These are phyloP conservation scores for Paramyrothecium roridum DNA, from an alignment of 2,329 filamentous ascomycete genomes.

Conservation along the genomic window DNA sequence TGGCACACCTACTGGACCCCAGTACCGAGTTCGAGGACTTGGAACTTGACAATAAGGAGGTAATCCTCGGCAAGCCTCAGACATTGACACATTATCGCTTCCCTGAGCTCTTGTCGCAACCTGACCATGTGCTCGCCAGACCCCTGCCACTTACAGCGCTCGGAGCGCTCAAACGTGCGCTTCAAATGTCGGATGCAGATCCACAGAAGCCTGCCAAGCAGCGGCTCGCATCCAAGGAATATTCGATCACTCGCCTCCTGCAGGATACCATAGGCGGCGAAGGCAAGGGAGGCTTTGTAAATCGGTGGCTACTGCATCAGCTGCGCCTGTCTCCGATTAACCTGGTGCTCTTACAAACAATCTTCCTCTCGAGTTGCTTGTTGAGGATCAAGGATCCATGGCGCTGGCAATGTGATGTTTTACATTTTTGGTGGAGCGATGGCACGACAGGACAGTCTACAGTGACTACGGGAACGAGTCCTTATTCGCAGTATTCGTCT, in stretches of 20 bases:
- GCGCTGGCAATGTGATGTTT: slow-evolving; percentile 34
- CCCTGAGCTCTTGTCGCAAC: slow-evolving; percentile 45
- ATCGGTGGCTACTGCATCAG: slow-evolving; percentile 50
- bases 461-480: slow-evolving; percentile 12
- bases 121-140: slow-evolving; percentile 37
- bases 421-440: slow-evolving; percentile 34
- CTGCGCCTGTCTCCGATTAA: slow-evolving; percentile 44
- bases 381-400: slow-evolving; percentile 28
- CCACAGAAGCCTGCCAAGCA: slow-evolving; percentile 30
- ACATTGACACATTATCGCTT: slow-evolving; percentile 38
- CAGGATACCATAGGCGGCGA: slow-evolving; percentile 28
- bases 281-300: slow-evolving; percentile 40
- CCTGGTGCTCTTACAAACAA: slow-evolving; percentile 37
- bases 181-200: slow-evolving; percentile 30
- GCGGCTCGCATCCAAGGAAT: slow-evolving; percentile 43
- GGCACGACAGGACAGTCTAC: slow-evolving; percentile 12
- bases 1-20: slow-evolving; percentile 36
- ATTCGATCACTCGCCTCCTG: slow-evolving; percentile 42
- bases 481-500: slow-evolving; percentile 18
- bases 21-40: slow-evolving; percentile 37
- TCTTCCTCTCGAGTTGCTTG: slow-evolving; percentile 20
- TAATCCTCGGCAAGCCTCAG: slow-evolving; percentile 15
- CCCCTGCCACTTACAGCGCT: slow-evolving; percentile 35
- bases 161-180: slow-evolving; percentile 35
- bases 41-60: slow-evolving; percentile 27